phyloP scores from a whole-genome alignment of 2,329 filamentous ascomycete genomes.

The Talaromyces sp. region DNA sequence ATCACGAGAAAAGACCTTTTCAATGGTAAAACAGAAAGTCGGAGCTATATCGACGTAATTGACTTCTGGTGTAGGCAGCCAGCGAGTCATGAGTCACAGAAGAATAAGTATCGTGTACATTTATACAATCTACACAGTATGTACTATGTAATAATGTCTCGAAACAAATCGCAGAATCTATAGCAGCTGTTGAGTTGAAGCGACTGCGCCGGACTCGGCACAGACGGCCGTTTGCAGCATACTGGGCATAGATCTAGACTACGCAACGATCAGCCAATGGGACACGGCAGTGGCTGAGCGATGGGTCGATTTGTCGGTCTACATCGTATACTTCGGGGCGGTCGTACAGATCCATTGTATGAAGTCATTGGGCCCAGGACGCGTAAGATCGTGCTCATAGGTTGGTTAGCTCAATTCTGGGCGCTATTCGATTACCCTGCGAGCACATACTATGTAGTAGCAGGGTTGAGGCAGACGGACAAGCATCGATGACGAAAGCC shows the following conservation, averaged over 20 bases:
- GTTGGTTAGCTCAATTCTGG: not conserved
- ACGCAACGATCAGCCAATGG: not conserved
- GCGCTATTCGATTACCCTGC: not conserved
- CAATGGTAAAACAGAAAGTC: not conserved
- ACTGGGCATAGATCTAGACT: not conserved
- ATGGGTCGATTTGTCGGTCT: conserved; percentile 1
- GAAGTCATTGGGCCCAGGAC: conserved; percentile 8
- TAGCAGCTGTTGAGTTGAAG: too few relatives aligned
- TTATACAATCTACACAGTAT: too few relatives aligned
- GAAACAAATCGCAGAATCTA: too few relatives aligned
- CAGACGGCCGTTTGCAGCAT: not conserved
- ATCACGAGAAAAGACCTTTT: not conserved
- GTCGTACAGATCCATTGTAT: not conserved
- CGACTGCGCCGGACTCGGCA: not conserved
- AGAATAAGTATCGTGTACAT: too few relatives aligned
- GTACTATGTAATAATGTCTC: too few relatives aligned
- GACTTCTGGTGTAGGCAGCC: not conserved
- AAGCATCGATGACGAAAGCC: not conserved
- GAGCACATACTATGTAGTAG: too few relatives aligned
- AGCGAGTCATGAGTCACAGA: not conserved
- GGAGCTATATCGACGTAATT: not conserved
- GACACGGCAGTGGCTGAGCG: not conserved
- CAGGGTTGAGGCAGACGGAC: not conserved
- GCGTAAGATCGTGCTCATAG: conserved; percentile 9
- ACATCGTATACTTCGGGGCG: not conserved